phyloP scores from a whole-genome alignment of 306 rosid species.

The Lathyrus sativus region DNA sequence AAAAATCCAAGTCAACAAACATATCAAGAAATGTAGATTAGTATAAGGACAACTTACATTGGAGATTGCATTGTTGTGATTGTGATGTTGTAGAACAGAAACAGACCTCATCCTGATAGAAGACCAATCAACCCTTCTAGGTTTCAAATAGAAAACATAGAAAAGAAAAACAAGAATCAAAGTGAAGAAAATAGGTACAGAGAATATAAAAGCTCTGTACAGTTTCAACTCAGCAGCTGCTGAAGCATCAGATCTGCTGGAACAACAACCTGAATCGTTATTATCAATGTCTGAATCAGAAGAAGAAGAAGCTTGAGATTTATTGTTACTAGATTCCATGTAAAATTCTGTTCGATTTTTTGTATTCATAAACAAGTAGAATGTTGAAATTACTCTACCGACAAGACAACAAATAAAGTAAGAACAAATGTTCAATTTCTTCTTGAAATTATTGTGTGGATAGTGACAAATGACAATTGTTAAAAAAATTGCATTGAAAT shows the following conservation, averaged over 20 bases:
- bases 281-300: conserved; percentile 16
- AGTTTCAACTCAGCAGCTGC: conserved; percentile 48
- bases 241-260: conserved; percentile 28
- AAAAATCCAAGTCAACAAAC: no score
- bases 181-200: conserved; percentile 65
- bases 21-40: not conserved
- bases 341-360: not conserved
- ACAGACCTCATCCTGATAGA: conserved; percentile 51
- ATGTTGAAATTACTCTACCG: no score
- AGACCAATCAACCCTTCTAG: conserved; percentile 63
- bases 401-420: no score
- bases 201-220: conserved; percentile 65
- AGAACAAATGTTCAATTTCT: no score
- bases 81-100: conserved; percentile 2
- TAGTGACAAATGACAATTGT: no score
- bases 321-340: conserved; percentile 1
- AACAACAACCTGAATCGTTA: conserved; percentile 27
- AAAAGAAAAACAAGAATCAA: conserved; percentile 66
- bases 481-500: no score
- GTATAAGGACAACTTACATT: conserved; percentile 51
- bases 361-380: no score
- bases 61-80: conserved; percentile 33
- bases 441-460: no score
- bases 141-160: conserved; percentile 76
- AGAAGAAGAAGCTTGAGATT: conserved; percentile 26